Evolutionary conservation across 139 green algal species (phyloP).

Genomic region (Ettlia oleoabundans): DNA sequence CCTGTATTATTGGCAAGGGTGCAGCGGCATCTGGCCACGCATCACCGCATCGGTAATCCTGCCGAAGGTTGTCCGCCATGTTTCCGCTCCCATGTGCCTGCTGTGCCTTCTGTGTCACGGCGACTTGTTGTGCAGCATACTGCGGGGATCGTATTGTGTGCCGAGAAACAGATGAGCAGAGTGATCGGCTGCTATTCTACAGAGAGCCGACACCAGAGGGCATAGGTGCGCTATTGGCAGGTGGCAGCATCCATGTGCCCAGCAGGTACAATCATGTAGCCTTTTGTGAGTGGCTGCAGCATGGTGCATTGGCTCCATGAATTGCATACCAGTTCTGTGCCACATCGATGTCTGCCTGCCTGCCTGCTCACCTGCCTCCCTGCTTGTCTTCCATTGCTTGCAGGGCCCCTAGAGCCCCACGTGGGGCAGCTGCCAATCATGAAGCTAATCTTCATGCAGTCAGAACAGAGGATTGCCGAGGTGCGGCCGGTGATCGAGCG

Average conservation of each 20-base stretch:
- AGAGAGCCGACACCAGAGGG: conserved; percentile 71
- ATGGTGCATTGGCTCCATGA: too few species aligned
- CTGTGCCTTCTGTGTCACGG: background rate
- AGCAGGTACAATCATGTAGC: too few species aligned
- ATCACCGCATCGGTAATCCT: too few species aligned
- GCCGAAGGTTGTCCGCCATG: too few species aligned
- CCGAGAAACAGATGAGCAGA: conserved; percentile 66
- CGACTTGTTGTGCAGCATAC: conserved; percentile 35
- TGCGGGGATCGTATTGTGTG: conserved; percentile 82
- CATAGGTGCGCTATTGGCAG: conserved; percentile 40
- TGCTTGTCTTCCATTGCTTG: background rate
- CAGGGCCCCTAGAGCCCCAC: conserved; percentile 22
- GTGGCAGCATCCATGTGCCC: too few species aligned
- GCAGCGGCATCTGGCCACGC: too few species aligned
- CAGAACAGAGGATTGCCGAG: conserved; percentile 11
- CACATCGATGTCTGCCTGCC: background rate
- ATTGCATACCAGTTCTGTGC: too few species aligned
- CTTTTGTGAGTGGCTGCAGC: too few species aligned
- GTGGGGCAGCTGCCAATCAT: conserved; percentile 40
- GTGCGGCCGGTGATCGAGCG: conserved; percentile 23
- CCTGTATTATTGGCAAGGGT: too few species aligned
- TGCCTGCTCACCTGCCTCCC: background rate
- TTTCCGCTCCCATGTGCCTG: too few species aligned
- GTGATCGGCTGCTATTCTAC: conserved; percentile 80
- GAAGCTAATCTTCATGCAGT: conserved; percentile 81